A percentile compares a stretch with the other conserved stretches of the same genome.
Evolutionary conservation across 768 basidiomycete species (phyloP).

Genomic region (Termitomyces sp.): DNA sequence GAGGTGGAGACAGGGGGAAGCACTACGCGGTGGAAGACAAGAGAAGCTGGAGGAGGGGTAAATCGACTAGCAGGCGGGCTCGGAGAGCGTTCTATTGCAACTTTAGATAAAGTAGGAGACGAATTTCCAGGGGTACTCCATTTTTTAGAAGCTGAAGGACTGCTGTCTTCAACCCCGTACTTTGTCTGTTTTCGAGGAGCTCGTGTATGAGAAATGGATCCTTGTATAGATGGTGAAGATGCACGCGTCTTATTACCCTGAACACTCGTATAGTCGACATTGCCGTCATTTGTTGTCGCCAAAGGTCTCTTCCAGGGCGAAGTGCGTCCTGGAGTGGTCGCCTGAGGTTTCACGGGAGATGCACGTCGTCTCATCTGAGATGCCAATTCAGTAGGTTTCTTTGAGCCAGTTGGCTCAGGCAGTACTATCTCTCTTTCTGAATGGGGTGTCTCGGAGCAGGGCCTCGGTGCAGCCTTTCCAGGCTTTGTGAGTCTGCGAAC

Average conservation of each 20-base stretch:
- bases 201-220: neutral
- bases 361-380: neutral
- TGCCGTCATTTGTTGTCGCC: neutral
- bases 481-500: neutral
- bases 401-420: neutral
- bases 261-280: neutral
- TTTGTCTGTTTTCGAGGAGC: neutral
- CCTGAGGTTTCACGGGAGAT: neutral
- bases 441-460: neutral
- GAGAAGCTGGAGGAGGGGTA: neutral
- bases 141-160: neutral
- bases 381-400: too few relatives aligned
- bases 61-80: neutral
- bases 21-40: slow-evolving; percentile 3
- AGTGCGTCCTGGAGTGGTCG: neutral
- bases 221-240: neutral
- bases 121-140: neutral
- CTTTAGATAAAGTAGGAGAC: neutral
- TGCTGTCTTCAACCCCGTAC: neutral
- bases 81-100: neutral
- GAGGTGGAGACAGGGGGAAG: neutral
- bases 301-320: slow-evolving; percentile 6
- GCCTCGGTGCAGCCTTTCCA: neutral
- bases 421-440: neutral
- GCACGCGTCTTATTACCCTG: neutral